phyloP scores from a whole-genome alignment of 306 rosid genomes.

The Quercus bicolor region DNA sequence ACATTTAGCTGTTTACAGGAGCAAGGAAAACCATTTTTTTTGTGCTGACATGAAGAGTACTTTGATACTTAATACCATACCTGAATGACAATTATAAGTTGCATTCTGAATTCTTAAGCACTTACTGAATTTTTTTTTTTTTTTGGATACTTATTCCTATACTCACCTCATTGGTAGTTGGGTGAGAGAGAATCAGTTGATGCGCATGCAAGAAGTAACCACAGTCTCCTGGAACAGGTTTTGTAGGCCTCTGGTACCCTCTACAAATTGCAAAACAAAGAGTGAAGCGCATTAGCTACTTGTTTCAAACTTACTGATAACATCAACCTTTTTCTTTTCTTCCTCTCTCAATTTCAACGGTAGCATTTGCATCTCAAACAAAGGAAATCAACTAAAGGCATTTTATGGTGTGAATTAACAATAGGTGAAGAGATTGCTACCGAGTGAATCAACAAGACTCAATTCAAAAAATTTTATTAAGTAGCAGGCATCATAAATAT shows the following conservation, averaged over 20 bases:
- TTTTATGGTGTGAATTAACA: not conserved
- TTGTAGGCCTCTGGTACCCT: constrained; percentile 71
- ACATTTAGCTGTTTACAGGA: not conserved
- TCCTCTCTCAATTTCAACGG: not conserved
- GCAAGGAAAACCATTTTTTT: not conserved
- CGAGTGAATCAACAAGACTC: not conserved
- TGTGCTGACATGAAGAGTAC: not conserved
- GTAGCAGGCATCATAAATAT: not conserved
- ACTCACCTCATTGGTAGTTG: constrained; percentile 61
- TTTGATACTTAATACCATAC: not conserved
- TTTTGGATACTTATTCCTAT: not conserved
- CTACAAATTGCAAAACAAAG: constrained; percentile 27
- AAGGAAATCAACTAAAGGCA: not conserved
- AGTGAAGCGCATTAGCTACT: not conserved
- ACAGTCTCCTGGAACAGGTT: constrained; percentile 93
- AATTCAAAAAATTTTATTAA: not conserved
- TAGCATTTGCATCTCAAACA: constrained; percentile 1
- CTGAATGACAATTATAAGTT: not conserved
- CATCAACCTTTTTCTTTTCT: not conserved
- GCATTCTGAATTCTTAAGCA: not conserved
- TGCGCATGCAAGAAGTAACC: constrained; percentile 86
- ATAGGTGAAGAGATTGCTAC: not conserved
- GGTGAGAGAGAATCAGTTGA: constrained; percentile 61
- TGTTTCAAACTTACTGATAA: constrained; percentile 4
- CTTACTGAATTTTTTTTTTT: not conserved